phyloP scores from a whole-genome alignment of 225 moss, liverwort and hornwort species.

The Sphagnum contortum region DNA sequence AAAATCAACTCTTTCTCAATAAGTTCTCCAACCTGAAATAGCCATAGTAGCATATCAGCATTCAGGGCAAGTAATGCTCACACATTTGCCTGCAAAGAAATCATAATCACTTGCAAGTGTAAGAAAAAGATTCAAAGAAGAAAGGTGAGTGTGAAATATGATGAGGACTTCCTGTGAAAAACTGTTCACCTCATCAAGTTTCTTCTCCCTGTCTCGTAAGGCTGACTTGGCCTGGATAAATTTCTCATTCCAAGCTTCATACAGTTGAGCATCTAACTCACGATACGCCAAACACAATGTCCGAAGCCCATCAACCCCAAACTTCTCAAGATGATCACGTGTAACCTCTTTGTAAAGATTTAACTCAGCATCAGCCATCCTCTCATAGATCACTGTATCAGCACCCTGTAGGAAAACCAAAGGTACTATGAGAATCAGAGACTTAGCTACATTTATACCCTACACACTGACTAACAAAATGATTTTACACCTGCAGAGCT shows the following conservation, averaged over 20 bases:
- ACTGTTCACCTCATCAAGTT: conserved; percentile 66
- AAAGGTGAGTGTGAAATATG: not conserved
- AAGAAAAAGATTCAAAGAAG: not conserved
- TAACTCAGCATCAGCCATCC: conserved; percentile 57
- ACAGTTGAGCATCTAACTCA: conserved; percentile 41
- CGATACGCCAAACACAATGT: conserved; percentile 83
- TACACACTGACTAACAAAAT: not conserved
- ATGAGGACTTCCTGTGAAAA: not conserved
- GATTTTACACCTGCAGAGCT: too few species aligned
- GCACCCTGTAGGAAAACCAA: conserved; percentile 50
- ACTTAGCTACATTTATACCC: not conserved
- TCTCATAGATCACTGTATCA: conserved; percentile 83
- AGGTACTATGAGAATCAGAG: not conserved
- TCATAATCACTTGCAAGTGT: too few species aligned
- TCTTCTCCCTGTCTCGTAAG: conserved; percentile 78
- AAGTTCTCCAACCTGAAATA: conserved; percentile 58
- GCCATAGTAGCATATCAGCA: not conserved
- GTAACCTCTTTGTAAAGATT: conserved; percentile 69
- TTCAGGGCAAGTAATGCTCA: not conserved
- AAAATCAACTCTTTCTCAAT: conserved; percentile 66
- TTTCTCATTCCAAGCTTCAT: conserved; percentile 84
- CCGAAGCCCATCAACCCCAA: conserved; percentile 87
- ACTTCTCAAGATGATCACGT: conserved; percentile 88
- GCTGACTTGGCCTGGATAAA: conserved; percentile 88
- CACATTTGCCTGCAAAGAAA: not conserved